Percentiles rank a stretch among this genome's conserved stretches.
phyloP scores from a whole-genome alignment of 352 stramenopile genomes.

The Phytopythium boreale region DNA sequence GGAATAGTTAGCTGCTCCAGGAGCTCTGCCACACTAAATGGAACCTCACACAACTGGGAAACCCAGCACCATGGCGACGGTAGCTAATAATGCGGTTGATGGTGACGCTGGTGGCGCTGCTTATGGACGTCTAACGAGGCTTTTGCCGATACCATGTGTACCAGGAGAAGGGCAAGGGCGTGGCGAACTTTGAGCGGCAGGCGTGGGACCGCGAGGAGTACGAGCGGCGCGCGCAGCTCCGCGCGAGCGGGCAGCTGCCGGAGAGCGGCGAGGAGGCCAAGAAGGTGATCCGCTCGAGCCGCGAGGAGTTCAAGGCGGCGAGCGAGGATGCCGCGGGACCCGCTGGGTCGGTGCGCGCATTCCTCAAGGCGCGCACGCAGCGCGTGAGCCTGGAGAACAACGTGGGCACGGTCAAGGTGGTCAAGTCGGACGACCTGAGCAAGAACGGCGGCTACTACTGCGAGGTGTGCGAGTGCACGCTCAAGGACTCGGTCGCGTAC shows the following conservation, averaged over 20 bases:
- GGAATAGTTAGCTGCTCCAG: neutral
- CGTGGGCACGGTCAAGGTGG: conserved; percentile 82
- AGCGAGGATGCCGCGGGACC: conserved; percentile 62
- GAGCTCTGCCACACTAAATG: no score
- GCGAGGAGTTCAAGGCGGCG: conserved; percentile 76
- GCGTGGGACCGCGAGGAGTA: conserved; percentile 83
- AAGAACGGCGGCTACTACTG: conserved; percentile 89
- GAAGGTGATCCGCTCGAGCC: conserved; percentile 66
- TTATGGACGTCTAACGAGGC: neutral
- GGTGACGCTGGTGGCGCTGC: neutral
- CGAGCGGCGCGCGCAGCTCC: conserved; percentile 72
- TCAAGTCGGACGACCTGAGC: conserved; percentile 81
- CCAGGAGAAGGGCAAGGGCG: conserved; percentile 55
- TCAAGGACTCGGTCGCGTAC: conserved; percentile 93
- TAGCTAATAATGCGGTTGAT: neutral
- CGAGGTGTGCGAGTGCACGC: conserved; percentile 89
- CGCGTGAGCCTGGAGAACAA: conserved; percentile 83
- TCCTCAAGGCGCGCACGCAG: conserved; percentile 69
- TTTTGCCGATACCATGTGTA: conserved; percentile 1
- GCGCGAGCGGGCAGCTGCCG: conserved; percentile 61
- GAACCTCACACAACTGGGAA: neutral
- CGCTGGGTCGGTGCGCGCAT: conserved; percentile 60
- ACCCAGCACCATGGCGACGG: neutral
- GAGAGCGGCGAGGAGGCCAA: conserved; percentile 53
- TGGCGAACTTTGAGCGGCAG: conserved; percentile 79